These are phyloP conservation scores for Lactarius trivialis DNA, from an alignment of 768 basidiomycete genomes.

Conservation along the genomic window DNA sequence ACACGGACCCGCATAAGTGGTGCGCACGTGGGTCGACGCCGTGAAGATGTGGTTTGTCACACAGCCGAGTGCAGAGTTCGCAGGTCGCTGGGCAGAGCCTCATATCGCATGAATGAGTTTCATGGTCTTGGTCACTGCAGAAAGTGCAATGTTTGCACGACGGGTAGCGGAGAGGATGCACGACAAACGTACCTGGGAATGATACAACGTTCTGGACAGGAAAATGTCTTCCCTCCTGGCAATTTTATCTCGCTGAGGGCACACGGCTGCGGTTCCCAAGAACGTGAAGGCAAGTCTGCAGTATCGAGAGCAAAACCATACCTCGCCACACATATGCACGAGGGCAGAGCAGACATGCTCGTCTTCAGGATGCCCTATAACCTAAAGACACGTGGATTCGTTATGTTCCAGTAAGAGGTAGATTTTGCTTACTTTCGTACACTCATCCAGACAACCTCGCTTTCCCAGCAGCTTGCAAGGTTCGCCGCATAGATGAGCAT, in stretches of 20 bases:
- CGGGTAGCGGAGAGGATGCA: neutral
- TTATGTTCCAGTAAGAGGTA: neutral
- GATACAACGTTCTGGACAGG: neutral
- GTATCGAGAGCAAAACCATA: conserved; percentile 20
- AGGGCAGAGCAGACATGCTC: conserved; percentile 49
- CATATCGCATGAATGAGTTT: conserved; percentile 43
- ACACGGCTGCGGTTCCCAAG: conserved; percentile 1
- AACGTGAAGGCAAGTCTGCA: neutral
- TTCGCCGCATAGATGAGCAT: conserved; percentile 47
- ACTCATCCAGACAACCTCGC: conserved; percentile 45
- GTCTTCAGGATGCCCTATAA: conserved; percentile 40
- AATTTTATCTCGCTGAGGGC: neutral
- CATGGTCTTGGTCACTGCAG: conserved; percentile 40
- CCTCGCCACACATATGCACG: conserved; percentile 51
- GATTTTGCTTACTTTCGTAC: conserved; percentile 38
- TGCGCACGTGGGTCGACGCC: conserved; percentile 22
- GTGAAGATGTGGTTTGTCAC: conserved; percentile 45
- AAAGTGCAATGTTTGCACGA: neutral
- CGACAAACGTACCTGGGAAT: neutral
- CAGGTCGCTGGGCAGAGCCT: conserved; percentile 48
- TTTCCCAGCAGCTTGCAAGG: conserved; percentile 40
- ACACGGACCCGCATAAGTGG: conserved; percentile 35
- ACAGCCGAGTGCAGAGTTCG: conserved; percentile 48
- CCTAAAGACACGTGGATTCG: conserved; percentile 28
- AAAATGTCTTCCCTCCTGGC: neutral